phyloP scores from a whole-genome alignment of 169 alveolate species.

The Plasmodium knowlesi region DNA sequence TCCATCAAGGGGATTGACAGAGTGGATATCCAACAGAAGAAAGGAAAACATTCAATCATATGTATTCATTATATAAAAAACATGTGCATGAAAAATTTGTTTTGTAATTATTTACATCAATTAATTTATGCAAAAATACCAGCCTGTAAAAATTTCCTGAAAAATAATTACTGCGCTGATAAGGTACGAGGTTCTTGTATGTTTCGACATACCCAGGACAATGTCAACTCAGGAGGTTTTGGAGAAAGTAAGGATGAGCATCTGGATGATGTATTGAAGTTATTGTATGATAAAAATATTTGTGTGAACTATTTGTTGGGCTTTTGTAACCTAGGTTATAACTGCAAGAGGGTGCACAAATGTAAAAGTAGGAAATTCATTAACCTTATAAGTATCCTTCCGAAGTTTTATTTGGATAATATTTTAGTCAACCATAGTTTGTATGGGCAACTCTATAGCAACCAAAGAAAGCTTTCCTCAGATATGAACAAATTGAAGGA shows the following conservation, averaged over 20 bases:
- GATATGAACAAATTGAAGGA: conserved; percentile 67
- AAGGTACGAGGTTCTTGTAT: conserved; percentile 87
- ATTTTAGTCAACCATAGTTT: conserved; percentile 34
- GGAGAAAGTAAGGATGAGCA: conserved; percentile 32
- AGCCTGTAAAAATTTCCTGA: conserved; percentile 87
- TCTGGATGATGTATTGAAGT: conserved; percentile 60
- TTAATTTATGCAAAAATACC: conserved; percentile 91
- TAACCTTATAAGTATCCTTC: conserved; percentile 32
- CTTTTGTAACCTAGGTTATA: conserved; percentile 86
- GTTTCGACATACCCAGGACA: conserved; percentile 76
- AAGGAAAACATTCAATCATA: conserved; percentile 92
- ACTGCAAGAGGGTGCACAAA: conserved; percentile 81
- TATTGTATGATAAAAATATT: conserved; percentile 73
- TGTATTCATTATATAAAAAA: conserved; percentile 94
- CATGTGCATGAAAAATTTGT: conserved; percentile 94
- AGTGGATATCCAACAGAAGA: conserved; percentile 82
- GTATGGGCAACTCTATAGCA: conserved; percentile 44
- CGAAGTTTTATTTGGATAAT: conserved; percentile 44
- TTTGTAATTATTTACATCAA: conserved; percentile 93
- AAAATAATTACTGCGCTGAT: conserved; percentile 89
- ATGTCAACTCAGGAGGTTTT: background rate
- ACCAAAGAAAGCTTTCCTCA: background rate
- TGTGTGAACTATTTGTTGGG: conserved; percentile 85
- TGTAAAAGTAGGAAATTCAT: conserved; percentile 33
- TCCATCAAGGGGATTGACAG: conserved; percentile 84